Percentiles rank a stretch among this genome's conserved stretches.
Evolutionary conservation across 2,329 filamentous ascomycete genomes (phyloP).

Genomic region (Thelonectria olida): DNA sequence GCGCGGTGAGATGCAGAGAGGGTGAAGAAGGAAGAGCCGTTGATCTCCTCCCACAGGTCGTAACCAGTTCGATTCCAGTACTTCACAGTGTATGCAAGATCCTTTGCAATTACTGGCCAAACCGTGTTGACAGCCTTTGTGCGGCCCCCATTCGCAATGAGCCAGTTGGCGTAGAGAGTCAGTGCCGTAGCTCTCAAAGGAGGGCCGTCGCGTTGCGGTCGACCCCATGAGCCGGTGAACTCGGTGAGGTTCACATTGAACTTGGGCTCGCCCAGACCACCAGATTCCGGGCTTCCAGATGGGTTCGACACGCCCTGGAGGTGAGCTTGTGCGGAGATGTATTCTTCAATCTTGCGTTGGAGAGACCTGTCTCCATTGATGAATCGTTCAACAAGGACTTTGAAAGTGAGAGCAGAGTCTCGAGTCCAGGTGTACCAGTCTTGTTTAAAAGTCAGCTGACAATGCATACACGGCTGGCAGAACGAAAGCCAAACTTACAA

Average conservation of each 20-base stretch:
- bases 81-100: conserved; percentile 75
- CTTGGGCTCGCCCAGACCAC: conserved; percentile 75
- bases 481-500: conserved; percentile 9
- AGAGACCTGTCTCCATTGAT: conserved; percentile 65
- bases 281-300: conserved; percentile 63
- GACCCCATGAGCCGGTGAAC: conserved; percentile 75
- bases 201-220: conserved; percentile 81
- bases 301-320: conserved; percentile 74
- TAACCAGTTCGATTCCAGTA: conserved; percentile 73
- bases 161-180: conserved; percentile 74
- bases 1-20: conserved; percentile 69
- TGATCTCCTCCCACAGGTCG: conserved; percentile 83
- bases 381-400: conserved; percentile 73
- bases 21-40: conserved; percentile 82
- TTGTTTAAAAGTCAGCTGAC: conserved; percentile 53
- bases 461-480: background rate
- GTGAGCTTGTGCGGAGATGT: conserved; percentile 70
- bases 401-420: conserved; percentile 76
- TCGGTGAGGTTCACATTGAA: conserved; percentile 70
- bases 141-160: conserved; percentile 69
- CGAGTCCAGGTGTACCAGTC: conserved; percentile 83
- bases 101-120: conserved; percentile 79
- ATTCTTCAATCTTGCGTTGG: conserved; percentile 70
- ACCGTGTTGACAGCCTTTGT: conserved; percentile 61
- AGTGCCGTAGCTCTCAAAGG: conserved; percentile 78